Conservation (phyloP, 306 rosid genomes). For the Heteromeles arbutifolia region DNA sequence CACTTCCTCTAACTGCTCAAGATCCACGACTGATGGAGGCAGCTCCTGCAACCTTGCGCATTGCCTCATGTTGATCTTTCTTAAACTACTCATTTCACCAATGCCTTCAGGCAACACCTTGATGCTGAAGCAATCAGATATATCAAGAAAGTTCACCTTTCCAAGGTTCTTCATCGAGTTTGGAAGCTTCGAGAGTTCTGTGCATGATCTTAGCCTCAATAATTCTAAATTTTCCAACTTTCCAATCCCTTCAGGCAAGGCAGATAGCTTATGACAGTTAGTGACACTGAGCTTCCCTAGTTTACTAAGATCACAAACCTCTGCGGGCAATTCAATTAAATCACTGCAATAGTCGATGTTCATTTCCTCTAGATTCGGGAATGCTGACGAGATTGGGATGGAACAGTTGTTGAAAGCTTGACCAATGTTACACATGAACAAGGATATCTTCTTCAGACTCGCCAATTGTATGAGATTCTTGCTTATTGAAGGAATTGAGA, state of each 20-base stretch:
- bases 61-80: constrained; percentile 28
- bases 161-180: constrained; percentile 27
- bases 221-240: constrained; percentile 37
- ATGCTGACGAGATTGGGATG: constrained; percentile 14
- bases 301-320: constrained; percentile 16
- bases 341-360: constrained; percentile 29
- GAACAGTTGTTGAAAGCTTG: constrained; percentile 26
- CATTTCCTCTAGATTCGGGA: constrained; percentile 45
- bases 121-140: constrained; percentile 48
- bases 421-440: constrained; percentile 49
- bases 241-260: constrained; percentile 43
- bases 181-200: constrained; percentile 35
- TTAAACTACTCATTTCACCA: constrained; percentile 28
- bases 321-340: constrained; percentile 16
- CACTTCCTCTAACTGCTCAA: constrained; percentile 30
- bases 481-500: constrained; percentile 30
- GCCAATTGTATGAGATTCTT: constrained; percentile 11
- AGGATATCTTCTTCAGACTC: constrained; percentile 45
- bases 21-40: constrained; percentile 35
- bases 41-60: constrained; percentile 34
- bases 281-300: constrained; percentile 49
- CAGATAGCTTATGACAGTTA: constrained; percentile 44
- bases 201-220: constrained; percentile 50
- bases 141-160: constrained; percentile 39
- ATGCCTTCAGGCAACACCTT: constrained; percentile 37